Conservation (phyloP, 2,329 filamentous ascomycete species). For the Harringtonia aguacate region DNA sequence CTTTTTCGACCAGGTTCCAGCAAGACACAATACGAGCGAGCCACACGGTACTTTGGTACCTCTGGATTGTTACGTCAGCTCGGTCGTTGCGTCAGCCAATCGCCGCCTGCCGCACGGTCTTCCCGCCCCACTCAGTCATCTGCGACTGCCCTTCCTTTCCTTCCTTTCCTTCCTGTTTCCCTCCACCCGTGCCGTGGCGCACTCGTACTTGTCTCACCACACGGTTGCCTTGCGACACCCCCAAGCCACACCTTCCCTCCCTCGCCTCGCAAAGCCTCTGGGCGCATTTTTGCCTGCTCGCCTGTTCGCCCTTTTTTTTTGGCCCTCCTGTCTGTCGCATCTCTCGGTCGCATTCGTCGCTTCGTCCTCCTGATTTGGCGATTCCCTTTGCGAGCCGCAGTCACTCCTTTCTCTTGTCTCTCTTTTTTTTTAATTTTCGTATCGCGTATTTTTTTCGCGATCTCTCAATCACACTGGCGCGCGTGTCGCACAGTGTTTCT, state of each 20-base stretch:
- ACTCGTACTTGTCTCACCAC: slow-evolving; percentile 8
- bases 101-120: background rate
- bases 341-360: background rate
- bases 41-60: slow-evolving; percentile 1
- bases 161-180: background rate
- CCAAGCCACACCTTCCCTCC: slow-evolving; percentile 6
- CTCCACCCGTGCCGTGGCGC: slow-evolving; percentile 4
- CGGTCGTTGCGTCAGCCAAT: slow-evolving; percentile 6
- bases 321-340: background rate
- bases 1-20: slow-evolving; percentile 2
- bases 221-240: slow-evolving; percentile 12
- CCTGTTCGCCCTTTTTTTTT: slow-evolving; percentile 3
- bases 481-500: slow-evolving; percentile 5
- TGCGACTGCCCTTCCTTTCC: background rate
- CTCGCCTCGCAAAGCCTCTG: too few species aligned
- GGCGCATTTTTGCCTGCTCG: too few species aligned
- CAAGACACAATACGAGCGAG: slow-evolving; percentile 2
- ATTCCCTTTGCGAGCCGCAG: background rate
- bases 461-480: slow-evolving; percentile 1
- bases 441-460: background rate
- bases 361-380: too few species aligned
- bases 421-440: background rate
- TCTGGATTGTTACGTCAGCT: slow-evolving; percentile 14
- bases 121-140: slow-evolving; percentile 4
- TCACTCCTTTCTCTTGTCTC: background rate